Percentiles rank a stretch among this genome's conserved stretches.
Evolutionary conservation across 1,284 basidiomycete genomes (phyloP).

Genomic region (Sporisorium exsertum): DNA sequence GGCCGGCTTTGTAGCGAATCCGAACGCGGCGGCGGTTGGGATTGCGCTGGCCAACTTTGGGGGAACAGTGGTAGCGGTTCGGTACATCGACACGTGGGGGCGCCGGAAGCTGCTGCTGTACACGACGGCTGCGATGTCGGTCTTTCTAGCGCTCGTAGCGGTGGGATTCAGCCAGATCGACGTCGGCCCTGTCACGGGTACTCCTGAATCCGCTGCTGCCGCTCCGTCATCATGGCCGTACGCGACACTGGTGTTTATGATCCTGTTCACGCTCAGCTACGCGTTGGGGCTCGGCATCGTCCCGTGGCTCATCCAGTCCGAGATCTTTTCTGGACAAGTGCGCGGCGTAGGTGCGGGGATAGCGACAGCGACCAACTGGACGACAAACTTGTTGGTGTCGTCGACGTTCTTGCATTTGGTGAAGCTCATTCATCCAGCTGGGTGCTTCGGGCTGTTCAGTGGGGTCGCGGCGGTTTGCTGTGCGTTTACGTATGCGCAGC

Average conservation of each 20-base stretch:
- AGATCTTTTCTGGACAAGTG: conserved; percentile 52
- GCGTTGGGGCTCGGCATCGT: conserved; percentile 61
- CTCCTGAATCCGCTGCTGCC: neutral
- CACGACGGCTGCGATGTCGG: conserved; percentile 47
- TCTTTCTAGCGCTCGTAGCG: conserved; percentile 49
- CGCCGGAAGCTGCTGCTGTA: conserved; percentile 55
- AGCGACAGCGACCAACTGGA: conserved; percentile 58
- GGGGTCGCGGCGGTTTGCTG: conserved; percentile 45
- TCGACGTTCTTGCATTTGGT: conserved; percentile 50
- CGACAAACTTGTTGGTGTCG: conserved; percentile 45
- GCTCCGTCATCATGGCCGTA: conserved; percentile 45
- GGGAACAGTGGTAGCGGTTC: conserved; percentile 55
- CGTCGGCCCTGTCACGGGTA: conserved; percentile 18
- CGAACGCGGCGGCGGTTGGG: conserved; percentile 54
- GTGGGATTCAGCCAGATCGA: conserved; percentile 46
- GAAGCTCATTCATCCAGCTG: conserved; percentile 45
- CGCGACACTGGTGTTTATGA: conserved; percentile 44
- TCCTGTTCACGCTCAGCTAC: conserved; percentile 53
- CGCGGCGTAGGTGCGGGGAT: conserved; percentile 50
- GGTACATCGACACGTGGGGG: conserved; percentile 56
- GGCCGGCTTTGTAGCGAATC: conserved; percentile 59
- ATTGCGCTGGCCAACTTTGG: conserved; percentile 60
- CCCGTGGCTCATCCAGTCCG: conserved; percentile 61
- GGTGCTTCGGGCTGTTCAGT: conserved; percentile 53
- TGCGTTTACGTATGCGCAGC: conserved; percentile 47